Base-by-base conservation (phyloP, 139 green algal genomes). In the Chlamydomonas schloesseri region DNA sequence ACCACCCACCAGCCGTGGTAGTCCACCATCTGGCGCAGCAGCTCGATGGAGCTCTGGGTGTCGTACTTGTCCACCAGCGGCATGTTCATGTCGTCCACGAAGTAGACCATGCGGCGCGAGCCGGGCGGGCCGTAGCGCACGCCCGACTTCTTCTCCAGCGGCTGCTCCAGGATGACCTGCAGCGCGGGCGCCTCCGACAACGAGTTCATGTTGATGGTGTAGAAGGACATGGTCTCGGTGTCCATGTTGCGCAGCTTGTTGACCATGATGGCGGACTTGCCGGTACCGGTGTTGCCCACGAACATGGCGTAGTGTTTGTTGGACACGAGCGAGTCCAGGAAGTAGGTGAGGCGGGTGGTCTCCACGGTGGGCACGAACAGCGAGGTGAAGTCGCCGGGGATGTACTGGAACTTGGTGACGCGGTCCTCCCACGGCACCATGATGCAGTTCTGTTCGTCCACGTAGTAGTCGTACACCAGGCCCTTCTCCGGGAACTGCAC, bases 61-160 rank as follows among this genome's bases (percentile, higher is more conserved):
- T 98, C 96, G 71, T 98, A 99, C 92, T 98, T 98, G 94, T 99
- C 97, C 23, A 96, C 68, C 46, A 93, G 94, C 0, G 97, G 95
- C 96, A 98, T 98, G 91, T 98, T 98, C 80, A 97, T 92, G 91
- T 98, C 96, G 80, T 99, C 97, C 13, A 99, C 85, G 73, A 98
- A 98, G 91, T 97, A 98, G 10, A 98, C 91, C 28, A 98, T 88
- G 31, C 91, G 80, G 29, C 80, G 62, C 24, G 87, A 89, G 24
- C 96, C 96, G 24, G 96, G 94, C 18, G 96, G 96, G 28, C 96
- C 96, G 87, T 93, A 99, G n/a, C 96, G 89, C 78, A 96, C 92
- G n/a, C 96, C 36, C 29, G 87, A 93, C 88, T 96, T 97, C 92
- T 96, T 97, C 88, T 98, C 95, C 72, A 98, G 92, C 8, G 93